Base-by-base conservation (phyloP, 129 eudicot species). In the Silybum marianum region DNA sequence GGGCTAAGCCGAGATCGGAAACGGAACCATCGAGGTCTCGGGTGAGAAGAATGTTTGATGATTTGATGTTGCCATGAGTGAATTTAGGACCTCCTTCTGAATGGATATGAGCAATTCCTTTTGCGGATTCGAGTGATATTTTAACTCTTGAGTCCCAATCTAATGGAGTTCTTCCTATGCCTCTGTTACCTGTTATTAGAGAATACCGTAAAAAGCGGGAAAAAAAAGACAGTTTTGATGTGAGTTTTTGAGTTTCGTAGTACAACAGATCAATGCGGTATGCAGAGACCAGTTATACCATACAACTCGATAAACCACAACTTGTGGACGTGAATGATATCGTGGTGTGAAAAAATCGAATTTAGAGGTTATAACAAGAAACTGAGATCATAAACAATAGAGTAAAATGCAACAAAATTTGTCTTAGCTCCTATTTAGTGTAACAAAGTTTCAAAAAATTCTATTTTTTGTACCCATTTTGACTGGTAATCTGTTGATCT, bases 111-210 rank as follows among this genome's bases (percentile, higher is more conserved):
- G 97, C 88, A 10, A 95, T 81, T 62, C 97, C 98, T 69, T 76
- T 90, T 40, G 98, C 96, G 28, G 89, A 87, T 73, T 91, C 96
- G 0, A 95, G 88, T 30, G 92, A 73, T 32, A 95, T 86, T 77
- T 84, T 92, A 25, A 95, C 78, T 79, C 99, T 88, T 14, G 93
- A 23, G 42, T 90, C 90, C 99, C 99, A 95, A 26, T 95, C 93
- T 48, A 95, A 85, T 51, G 90, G 84, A 66, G 88, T 84, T 82
- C 90, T 85, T 79, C 97, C 94, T 78, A 66, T 48, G 70, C 89
- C 93, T 82, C 88, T 83, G 80, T 88, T 85, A 21, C 97, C 99
- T 95, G 85, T 74, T 42, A 25, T 18, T 46, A 42, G 0, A 73
- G 7, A 72, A 81, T 39, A 68, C 44, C 13, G 9, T 73, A 40